Percentiles rank a stretch among this genome's conserved stretches.
Conservation (phyloP, 306 rosid species). For the Citrullus mucosospermus region DNA sequence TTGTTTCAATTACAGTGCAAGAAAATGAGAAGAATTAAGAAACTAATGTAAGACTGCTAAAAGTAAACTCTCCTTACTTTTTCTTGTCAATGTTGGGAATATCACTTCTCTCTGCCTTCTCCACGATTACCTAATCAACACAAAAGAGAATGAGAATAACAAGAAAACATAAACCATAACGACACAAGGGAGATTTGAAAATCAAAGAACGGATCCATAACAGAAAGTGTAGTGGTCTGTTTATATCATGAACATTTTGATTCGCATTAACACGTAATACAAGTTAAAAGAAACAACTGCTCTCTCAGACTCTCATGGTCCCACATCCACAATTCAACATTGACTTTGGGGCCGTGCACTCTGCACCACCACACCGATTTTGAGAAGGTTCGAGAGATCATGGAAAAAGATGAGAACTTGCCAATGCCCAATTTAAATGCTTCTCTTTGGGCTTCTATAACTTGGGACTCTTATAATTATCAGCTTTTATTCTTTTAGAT, state of each 20-base stretch:
- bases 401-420: background rate
- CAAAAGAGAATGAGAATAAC: background rate
- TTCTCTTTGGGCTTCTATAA: background rate
- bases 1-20: background rate
- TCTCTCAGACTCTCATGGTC: background rate
- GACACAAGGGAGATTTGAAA: background rate
- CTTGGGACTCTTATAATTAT: background rate
- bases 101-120: constrained; percentile 27
- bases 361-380: background rate
- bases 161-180: background rate
- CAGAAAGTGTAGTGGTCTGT: background rate
- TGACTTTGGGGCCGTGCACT: background rate
- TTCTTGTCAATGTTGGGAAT: constrained; percentile 42
- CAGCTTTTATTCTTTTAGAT: background rate
- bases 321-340: background rate
- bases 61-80: constrained; percentile 21
- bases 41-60: background rate
- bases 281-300: background rate
- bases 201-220: background rate
- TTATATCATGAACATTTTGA: background rate
- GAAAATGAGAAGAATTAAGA: background rate
- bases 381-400: background rate
- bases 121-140: constrained; percentile 11
- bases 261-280: background rate
- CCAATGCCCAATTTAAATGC: background rate